Base-by-base conservation (phyloP, 257 asterid species). In the Plantago major region DNA sequence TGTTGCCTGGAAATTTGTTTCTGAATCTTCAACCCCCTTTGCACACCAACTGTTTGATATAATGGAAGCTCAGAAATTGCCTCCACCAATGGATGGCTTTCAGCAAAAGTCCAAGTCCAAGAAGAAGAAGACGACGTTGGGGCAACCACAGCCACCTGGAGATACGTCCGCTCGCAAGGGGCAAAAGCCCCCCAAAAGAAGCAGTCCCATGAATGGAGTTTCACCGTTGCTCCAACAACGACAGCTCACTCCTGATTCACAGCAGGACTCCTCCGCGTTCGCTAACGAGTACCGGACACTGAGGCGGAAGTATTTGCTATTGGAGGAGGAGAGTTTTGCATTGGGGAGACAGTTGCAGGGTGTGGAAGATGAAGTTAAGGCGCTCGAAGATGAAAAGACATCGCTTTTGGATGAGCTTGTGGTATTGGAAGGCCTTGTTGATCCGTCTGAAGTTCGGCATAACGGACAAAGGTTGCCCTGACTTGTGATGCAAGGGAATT, bases 301-400 rank as follows among this genome's bases (percentile, higher is more conserved):
- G n/a, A 82, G 95, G 82, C 81, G 82, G 6, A 89, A 89, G 66
- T 89, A 86, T 76, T 73, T 89, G 78, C 70, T 81, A 30, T 64
- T 92, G 71, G 98, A 92, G 74, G 94, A 86, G 67, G 93, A 89
- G 44, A 81, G 89, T 72, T 83, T 67, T 22, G 88, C 84, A 30
- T 49, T 92, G 46, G 84, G 86, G 46, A 80, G 70, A 62, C 96
- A 84, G 71, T 73, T 89, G 62, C 64, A 76, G 70, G 87, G 67
- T 54, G 84, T 82, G 12, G 97, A 89, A 63, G 84, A 77, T 46
- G 89, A 84, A 59, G 66, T 89, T 14, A 84, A 77, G 67, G 58
- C 77, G 40, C 93, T 92, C n/a, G 97, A 89, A 74, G 90, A 83
- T 42, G 96, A 92, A 81, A 92, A 92, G 73, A 67, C 85, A 7